Evolutionary conservation across 192 early-diverging fungal species (phyloP), one percentile per base, ranked within the genome.

Genomic region (Irineochytrium annulatum): DNA sequence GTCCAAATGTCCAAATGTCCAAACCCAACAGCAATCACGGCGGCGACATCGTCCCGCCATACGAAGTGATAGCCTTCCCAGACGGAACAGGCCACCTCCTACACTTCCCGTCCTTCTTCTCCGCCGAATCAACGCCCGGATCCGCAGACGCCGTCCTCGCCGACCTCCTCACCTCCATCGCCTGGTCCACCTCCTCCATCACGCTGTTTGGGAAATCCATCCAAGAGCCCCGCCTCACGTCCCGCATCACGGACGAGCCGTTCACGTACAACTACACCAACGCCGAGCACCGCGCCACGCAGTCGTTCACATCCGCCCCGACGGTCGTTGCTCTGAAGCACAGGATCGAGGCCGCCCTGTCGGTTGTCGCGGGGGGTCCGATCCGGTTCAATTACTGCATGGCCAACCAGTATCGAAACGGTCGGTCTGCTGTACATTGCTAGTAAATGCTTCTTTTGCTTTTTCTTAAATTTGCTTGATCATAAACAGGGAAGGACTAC

Each of bases 401-500:
- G 11, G 46, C 46, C 17, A 49, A 49, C 26, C 46, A 22, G 22
- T 49, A 49, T 49, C 46, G 46, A 5, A 22, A 49, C 22, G 46
- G n/a, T n/a, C n/a, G n/a, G n/a, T n/a, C n/a, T n/a, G n/a, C n/a
- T n/a, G n/a, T n/a, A n/a, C n/a, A n/a, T n/a, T n/a, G n/a, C n/a
- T n/a, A n/a, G n/a, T n/a, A n/a, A n/a, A n/a, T n/a, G n/a, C n/a
- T n/a, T n/a, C n/a, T n/a, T n/a, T n/a, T n/a, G n/a, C n/a, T n/a
- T n/a, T n/a, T n/a, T n/a, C n/a, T n/a, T n/a, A n/a, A n/a, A n/a
- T n/a, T n/a, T n/a, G n/a, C n/a, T n/a, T n/a, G n/a, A n/a, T n/a
- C n/a, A n/a, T n/a, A n/a, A n/a, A n/a, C n/a, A n/a, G n/a, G 46
- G 46, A 8, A 22, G 5, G 46, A 49, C 26, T 49, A 49, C 46